Evolutionary conservation across 345 rosid species (phyloP), one percentile per base, ranked within the genome.

Genomic region (Conringia planisiliqua): DNA sequence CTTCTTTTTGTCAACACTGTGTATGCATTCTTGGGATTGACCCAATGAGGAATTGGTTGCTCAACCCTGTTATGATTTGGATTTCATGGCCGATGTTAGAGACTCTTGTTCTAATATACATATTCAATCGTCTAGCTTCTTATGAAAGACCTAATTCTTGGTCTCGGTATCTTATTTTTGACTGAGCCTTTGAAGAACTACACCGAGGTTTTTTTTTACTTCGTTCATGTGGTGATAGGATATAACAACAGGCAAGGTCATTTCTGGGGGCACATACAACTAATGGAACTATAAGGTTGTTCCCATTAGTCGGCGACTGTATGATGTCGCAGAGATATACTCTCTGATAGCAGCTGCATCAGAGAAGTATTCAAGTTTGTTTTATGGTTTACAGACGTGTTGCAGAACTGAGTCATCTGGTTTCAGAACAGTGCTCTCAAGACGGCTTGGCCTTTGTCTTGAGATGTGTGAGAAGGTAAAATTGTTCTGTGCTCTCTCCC

Each of bases 401-500:
- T 42, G 10, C 18, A 52, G 55, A 29, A 62, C 36, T 10, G 38
- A 42, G 46, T 5, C 36, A 64, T 42, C n/a, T 55, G 56, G 18
- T 54, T 65, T 65, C 50, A 12, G 10, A 64, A 73, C 32, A 22
- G 26, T 46, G 50, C 20, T 39, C 46, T 55, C 24, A 57, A 56
- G 50, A 73, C 10, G 10, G 26, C 14, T 40, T 32, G 27, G 55
- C 20, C 62, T 66, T 48, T 68, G 13, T 52, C 57, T 43, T 62
- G 50, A 62, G 48, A 33, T 68, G 9, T 76, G 35, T 54, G 66
- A 22, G 59, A 70, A 63, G 65, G 61, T 68, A 16, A 61, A 61
- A 17, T 36, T 40, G 20, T 70, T 76, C 6, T 22, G 5, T 50
- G 44, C 63, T 40, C 59, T 74, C 52, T 74, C 47, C 18, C 9